Conservation (phyloP, 805 yeast species). For the Zygotorulaspora florentina region DNA sequence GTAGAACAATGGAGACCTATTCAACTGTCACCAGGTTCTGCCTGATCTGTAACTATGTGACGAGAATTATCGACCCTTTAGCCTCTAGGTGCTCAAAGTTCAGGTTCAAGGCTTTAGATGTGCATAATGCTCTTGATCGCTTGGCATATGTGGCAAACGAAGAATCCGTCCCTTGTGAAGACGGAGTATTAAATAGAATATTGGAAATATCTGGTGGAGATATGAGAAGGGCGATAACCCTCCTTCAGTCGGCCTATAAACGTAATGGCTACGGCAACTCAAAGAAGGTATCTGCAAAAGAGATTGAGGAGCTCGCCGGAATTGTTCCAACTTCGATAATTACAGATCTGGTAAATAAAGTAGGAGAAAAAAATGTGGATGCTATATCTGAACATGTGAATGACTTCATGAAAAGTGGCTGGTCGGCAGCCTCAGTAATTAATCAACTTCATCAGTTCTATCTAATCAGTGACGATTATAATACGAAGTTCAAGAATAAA, state of each 20-base stretch:
- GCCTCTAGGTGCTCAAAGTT: conserved; percentile 97
- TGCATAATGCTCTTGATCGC: conserved; percentile 63
- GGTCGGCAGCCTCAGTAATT: conserved; percentile 71
- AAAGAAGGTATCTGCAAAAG: conserved; percentile 39
- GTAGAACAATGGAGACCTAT: conserved; percentile 91
- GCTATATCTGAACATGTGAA: conserved; percentile 43
- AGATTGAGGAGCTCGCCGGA: conserved; percentile 72
- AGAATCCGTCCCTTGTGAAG: conserved; percentile 40
- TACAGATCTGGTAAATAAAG: conserved; percentile 38
- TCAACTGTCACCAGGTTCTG: conserved; percentile 90
- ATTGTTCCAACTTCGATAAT: conserved; percentile 54
- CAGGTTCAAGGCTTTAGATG: conserved; percentile 76
- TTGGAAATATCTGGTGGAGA: conserved; percentile 82
- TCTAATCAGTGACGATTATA: conserved; percentile 49
- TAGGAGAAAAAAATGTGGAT: conserved; percentile 32
- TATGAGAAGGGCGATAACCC: conserved; percentile 86
- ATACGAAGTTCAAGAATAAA: conserved; percentile 54
- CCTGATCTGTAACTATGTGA: conserved; percentile 90
- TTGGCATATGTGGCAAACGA: conserved; percentile 56
- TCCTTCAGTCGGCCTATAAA: conserved; percentile 77
- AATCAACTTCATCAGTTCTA: conserved; percentile 68
- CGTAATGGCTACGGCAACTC: conserved; percentile 39
- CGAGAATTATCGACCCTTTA: conserved; percentile 92
- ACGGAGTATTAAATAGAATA: conserved; percentile 56
- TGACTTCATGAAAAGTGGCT: conserved; percentile 59